Conservation (phyloP, 352 stramenopile genomes). For the Phytopythium boreale region DNA sequence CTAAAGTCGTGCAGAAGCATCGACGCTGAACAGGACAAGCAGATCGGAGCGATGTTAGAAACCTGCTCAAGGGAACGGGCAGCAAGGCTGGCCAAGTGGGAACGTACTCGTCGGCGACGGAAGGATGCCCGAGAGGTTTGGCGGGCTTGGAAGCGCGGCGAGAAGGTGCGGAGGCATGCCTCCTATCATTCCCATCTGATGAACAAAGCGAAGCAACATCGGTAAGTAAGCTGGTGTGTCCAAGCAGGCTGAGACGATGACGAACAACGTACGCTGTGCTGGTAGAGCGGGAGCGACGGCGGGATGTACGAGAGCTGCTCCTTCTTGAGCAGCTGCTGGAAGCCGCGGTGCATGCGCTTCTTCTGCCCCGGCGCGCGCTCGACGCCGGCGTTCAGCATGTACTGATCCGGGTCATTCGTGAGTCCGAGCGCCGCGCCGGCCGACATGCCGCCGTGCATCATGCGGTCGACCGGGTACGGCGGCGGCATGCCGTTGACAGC, state of each 20-base stretch:
- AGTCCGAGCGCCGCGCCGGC: constrained; percentile 37
- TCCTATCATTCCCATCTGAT: constrained; percentile 61
- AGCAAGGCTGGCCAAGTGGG: too few species aligned
- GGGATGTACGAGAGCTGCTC: constrained; percentile 67
- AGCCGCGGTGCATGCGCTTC: constrained; percentile 70
- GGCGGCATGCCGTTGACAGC: constrained; percentile 32
- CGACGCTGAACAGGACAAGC: constrained; percentile 30
- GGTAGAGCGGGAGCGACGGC: constrained; percentile 62
- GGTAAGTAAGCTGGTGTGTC: background rate
- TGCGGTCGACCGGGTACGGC: constrained; percentile 16
- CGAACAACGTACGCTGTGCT: constrained; percentile 48
- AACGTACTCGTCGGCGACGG: constrained; percentile 77
- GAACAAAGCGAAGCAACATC: background rate
- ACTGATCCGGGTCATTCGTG: constrained; percentile 68
- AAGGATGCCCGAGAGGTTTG: constrained; percentile 70
- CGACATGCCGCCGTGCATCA: constrained; percentile 18
- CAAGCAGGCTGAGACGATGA: too few species aligned
- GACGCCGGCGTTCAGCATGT: constrained; percentile 42
- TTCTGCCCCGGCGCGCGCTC: constrained; percentile 36
- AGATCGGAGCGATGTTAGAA: background rate
- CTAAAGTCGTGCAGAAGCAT: constrained; percentile 84
- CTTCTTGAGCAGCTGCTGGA: constrained; percentile 79
- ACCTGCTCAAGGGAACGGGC: too few species aligned
- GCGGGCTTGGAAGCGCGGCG: constrained; percentile 58
- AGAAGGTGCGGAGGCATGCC: constrained; percentile 59